These are phyloP conservation scores for Globisporangium uncinulatum DNA, from an alignment of 352 stramenopile species.

Conservation along the genomic window DNA sequence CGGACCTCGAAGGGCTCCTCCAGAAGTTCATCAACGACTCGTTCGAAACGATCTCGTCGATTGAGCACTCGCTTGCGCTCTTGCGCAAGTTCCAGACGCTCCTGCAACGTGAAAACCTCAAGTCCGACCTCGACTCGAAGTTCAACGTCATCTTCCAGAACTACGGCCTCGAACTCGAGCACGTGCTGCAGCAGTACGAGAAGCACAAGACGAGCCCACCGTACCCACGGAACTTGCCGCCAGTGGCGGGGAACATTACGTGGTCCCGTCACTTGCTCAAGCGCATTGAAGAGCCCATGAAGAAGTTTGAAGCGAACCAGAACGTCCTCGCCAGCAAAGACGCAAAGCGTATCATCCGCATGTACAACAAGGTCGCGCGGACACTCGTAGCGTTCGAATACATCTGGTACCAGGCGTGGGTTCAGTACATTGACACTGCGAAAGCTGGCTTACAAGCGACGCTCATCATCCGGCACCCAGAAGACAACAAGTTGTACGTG, in stretches of 20 bases:
- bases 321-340: slow-evolving; percentile 97
- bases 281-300: slow-evolving; percentile 99
- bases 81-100: slow-evolving; percentile 98
- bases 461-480: slow-evolving; percentile 97
- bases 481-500: slow-evolving; percentile 98
- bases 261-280: slow-evolving; percentile 97
- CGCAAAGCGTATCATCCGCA: slow-evolving; percentile 97
- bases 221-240: slow-evolving; percentile 95
- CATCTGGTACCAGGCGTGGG: slow-evolving; percentile 99
- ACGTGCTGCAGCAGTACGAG: slow-evolving; percentile 98
- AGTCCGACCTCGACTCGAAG: slow-evolving; percentile 97
- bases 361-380: slow-evolving; percentile 99
- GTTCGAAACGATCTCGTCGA: slow-evolving; percentile 98
- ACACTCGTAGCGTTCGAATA: slow-evolving; percentile 99
- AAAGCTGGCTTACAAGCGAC: slow-evolving; percentile 97
- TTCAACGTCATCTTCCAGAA: slow-evolving; percentile 99
- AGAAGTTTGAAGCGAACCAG: slow-evolving; percentile 98
- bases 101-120: slow-evolving; percentile 97
- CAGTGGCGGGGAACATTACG: slow-evolving; percentile 97
- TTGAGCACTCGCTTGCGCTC: slow-evolving; percentile 95
- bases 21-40: slow-evolving; percentile 99
- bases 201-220: slow-evolving; percentile 97
- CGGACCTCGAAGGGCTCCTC: slow-evolving; percentile 93
- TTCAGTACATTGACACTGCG: slow-evolving; percentile 96
- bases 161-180: slow-evolving; percentile 96